Conservation (phyloP, 805 yeast genomes). For the Tetrapisispora fleetii region DNA sequence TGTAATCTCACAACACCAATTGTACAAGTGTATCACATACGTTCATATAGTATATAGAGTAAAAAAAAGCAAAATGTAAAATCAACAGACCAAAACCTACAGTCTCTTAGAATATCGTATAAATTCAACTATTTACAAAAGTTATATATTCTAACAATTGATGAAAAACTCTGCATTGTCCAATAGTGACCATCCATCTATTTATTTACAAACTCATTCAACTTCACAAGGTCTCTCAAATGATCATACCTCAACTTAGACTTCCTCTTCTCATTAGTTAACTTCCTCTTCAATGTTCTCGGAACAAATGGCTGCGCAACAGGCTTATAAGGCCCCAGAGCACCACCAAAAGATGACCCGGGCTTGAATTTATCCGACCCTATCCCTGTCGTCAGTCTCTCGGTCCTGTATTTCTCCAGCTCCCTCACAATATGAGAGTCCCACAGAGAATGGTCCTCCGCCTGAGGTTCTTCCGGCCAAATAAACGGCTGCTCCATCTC, state of each 20-base stretch:
- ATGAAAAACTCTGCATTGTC: not conserved
- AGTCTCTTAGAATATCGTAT: not conserved
- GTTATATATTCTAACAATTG: not conserved
- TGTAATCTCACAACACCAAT: too few species aligned
- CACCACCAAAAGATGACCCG: constrained; percentile 64
- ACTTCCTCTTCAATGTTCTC: constrained; percentile 31
- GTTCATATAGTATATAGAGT: too few species aligned
- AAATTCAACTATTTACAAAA: not conserved
- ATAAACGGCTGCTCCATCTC: constrained; percentile 93
- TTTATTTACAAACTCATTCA: constrained; percentile 3
- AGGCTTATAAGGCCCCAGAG: constrained; percentile 44
- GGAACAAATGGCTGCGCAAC: constrained; percentile 62
- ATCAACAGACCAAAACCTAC: too few species aligned
- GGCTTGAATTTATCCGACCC: constrained; percentile 69
- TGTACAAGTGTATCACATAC: too few species aligned
- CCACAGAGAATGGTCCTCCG: constrained; percentile 34
- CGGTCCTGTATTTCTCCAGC: constrained; percentile 42
- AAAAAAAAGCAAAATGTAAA: too few species aligned
- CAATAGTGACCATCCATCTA: not conserved
- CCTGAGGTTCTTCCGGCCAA: constrained; percentile 66
- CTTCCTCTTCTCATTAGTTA: not conserved
- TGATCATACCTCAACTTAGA: not conserved
- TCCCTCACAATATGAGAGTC: constrained; percentile 34
- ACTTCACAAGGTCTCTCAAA: not conserved
- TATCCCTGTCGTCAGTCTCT: constrained; percentile 26